Percentiles rank a stretch among this genome's conserved stretches.
Evolutionary conservation across 257 asterid species (phyloP).

Genomic region (Solanum phureja): DNA sequence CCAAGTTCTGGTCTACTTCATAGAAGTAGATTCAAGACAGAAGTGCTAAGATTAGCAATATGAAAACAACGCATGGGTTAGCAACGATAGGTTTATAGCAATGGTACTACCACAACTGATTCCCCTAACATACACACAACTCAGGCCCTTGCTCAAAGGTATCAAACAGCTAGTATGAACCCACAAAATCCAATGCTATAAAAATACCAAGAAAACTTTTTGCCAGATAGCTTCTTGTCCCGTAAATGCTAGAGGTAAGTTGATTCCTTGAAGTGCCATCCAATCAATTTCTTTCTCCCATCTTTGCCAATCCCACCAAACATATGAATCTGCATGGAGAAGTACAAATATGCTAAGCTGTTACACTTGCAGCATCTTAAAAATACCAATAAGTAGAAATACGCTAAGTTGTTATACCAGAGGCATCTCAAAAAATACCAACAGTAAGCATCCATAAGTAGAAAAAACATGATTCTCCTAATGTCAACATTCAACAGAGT

Average conservation of each 20-base stretch:
- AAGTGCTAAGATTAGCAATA: not conserved
- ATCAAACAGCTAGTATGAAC: not conserved
- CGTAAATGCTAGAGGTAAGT: conserved; percentile 86
- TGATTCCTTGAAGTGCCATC: conserved; percentile 98
- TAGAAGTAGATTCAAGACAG: not conserved
- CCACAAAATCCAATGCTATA: not conserved
- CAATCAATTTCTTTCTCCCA: conserved; percentile 99
- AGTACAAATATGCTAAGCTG: conserved; percentile 7
- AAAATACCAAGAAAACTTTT: conserved; percentile 73
- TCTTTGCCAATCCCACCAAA: conserved; percentile 99
- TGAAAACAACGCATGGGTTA: not conserved
- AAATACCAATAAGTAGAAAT: not conserved
- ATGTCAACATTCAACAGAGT: not conserved
- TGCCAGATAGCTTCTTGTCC: conserved; percentile 97
- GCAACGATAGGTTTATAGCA: not conserved
- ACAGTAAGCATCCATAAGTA: not conserved
- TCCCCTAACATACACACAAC: not conserved
- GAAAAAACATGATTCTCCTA: not conserved
- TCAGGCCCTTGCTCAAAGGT: not conserved
- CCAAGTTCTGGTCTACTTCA: not conserved
- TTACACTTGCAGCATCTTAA: conserved; percentile 6
- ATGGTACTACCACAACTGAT: not conserved
- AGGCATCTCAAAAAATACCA: not conserved
- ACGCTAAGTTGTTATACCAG: not conserved
- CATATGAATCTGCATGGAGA: conserved; percentile 71